A percentile compares a stretch with the other conserved stretches of the same genome.
phyloP scores from a whole-genome alignment of 352 stramenopile genomes.

The Phytophthora chlamydospora region DNA sequence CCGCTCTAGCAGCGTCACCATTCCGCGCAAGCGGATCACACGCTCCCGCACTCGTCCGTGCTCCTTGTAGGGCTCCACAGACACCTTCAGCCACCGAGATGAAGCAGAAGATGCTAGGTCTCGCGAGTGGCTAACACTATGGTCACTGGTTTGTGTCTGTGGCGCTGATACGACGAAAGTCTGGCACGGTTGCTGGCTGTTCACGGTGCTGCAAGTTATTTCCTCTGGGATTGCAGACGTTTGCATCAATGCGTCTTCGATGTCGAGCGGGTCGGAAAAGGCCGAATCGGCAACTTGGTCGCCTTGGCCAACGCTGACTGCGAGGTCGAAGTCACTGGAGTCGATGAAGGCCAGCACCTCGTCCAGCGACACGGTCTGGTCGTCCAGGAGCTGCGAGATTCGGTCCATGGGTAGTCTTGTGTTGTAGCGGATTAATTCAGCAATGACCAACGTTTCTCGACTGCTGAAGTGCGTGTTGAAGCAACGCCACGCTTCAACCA shows the following conservation, averaged over 20 bases:
- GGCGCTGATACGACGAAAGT: not conserved
- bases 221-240: no score
- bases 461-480: no score
- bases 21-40: slow-evolving; percentile 26
- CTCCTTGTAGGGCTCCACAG: not conserved
- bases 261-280: not conserved
- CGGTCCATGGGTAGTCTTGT: slow-evolving; percentile 10
- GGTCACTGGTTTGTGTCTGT: not conserved
- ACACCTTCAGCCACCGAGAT: not conserved
- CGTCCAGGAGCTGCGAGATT: slow-evolving; percentile 3
- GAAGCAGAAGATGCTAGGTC: not conserved
- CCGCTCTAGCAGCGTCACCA: slow-evolving; percentile 26
- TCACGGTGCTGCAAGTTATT: no score
- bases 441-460: slow-evolving; percentile 3
- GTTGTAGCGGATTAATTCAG: slow-evolving; percentile 8
- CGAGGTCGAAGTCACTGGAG: slow-evolving; percentile 14
- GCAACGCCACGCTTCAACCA: not conserved
- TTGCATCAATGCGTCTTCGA: slow-evolving; percentile 5
- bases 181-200: no score
- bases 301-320: not conserved
- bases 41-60: slow-evolving; percentile 34
- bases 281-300: not conserved
- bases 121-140: not conserved
- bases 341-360: slow-evolving; percentile 26
- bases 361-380: slow-evolving; percentile 9